Conservation (phyloP, 495 filamentous ascomycete genomes). For the Aspergillus sclerotiicarbonarius region DNA sequence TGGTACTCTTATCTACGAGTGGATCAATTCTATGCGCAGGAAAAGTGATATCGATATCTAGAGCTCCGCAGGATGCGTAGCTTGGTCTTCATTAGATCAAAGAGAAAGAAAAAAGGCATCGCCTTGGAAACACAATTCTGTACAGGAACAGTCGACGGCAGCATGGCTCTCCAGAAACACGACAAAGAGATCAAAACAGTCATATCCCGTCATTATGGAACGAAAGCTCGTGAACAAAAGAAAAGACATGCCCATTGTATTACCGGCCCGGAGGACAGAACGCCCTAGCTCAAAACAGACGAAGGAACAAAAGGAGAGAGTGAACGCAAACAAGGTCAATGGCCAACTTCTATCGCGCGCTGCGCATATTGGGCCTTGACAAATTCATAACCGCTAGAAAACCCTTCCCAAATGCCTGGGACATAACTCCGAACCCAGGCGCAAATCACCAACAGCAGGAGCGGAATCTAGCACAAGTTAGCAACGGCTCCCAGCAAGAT, state of each 20-base stretch:
- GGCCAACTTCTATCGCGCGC: constrained; percentile 38
- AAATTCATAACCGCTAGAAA: constrained; percentile 46
- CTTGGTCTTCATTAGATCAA: constrained; percentile 1
- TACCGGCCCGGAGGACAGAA: constrained; percentile 26
- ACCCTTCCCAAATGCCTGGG: constrained; percentile 50
- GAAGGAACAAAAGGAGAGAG: constrained; percentile 17
- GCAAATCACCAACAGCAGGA: constrained; percentile 61
- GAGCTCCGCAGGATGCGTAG: background rate
- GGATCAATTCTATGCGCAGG: background rate
- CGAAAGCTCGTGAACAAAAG: constrained; percentile 20
- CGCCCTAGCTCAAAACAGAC: constrained; percentile 24
- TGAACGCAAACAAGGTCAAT: constrained; percentile 24
- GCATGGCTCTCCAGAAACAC: background rate
- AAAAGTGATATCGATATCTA: too few relatives aligned
- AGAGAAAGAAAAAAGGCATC: background rate
- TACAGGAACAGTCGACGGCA: constrained; percentile 9
- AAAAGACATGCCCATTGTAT: constrained; percentile 18
- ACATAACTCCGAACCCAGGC: constrained; percentile 63
- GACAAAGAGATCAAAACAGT: constrained; percentile 19
- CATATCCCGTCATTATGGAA: constrained; percentile 44
- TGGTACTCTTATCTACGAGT: too few relatives aligned
- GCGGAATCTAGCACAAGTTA: constrained; percentile 34
- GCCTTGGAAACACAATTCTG: constrained; percentile 2
- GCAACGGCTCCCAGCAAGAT: constrained; percentile 7
- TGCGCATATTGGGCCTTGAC: constrained; percentile 43